These are phyloP conservation scores for Eimeria necatrix DNA, from an alignment of 169 alveolate genomes.

Conservation along the genomic window DNA sequence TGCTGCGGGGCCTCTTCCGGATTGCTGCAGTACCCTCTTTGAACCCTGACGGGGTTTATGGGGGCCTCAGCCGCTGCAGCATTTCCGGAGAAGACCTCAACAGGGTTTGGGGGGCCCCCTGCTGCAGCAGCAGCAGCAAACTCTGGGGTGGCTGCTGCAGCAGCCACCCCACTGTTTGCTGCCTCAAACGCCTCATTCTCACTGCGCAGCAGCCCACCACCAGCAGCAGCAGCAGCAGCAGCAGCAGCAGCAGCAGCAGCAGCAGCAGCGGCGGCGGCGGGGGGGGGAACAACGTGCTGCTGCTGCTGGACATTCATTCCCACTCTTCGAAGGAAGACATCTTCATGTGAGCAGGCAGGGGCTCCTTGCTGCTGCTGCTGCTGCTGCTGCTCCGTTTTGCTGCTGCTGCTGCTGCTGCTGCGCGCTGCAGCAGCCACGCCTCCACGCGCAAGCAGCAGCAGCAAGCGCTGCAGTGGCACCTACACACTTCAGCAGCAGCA, in stretches of 20 bases:
- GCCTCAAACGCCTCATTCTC: conserved; percentile 10
- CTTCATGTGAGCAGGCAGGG: conserved; percentile 65
- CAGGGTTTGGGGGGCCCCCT: conserved; percentile 52
- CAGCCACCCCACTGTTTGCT: conserved; percentile 36
- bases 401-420: too few species aligned
- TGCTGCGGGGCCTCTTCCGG: not conserved
- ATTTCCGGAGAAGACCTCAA: conserved; percentile 42
- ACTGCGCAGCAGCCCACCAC: too few species aligned
- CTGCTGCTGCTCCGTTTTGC: too few species aligned
- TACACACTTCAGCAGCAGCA: too few species aligned
- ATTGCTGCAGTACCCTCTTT: conserved; percentile 28
- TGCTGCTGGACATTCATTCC: conserved; percentile 51
- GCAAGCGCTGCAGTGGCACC: too few species aligned
- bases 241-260: conserved; percentile 45
- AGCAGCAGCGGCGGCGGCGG: conserved; percentile 43
- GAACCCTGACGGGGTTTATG: conserved; percentile 49
- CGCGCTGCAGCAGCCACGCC: too few species aligned
- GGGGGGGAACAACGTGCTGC: conserved; percentile 27
- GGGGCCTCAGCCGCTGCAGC: conserved; percentile 51
- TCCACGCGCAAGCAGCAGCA: too few species aligned
- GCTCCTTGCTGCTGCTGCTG: too few species aligned
- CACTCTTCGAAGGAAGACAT: conserved; percentile 51
- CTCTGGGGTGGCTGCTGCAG: not conserved
- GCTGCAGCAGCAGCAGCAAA: not conserved
- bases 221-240: not conserved